Evolutionary conservation across 257 asterid species (phyloP), one percentile per base, ranked within the genome.

Genomic region (Ajuga chamaepitys): DNA sequence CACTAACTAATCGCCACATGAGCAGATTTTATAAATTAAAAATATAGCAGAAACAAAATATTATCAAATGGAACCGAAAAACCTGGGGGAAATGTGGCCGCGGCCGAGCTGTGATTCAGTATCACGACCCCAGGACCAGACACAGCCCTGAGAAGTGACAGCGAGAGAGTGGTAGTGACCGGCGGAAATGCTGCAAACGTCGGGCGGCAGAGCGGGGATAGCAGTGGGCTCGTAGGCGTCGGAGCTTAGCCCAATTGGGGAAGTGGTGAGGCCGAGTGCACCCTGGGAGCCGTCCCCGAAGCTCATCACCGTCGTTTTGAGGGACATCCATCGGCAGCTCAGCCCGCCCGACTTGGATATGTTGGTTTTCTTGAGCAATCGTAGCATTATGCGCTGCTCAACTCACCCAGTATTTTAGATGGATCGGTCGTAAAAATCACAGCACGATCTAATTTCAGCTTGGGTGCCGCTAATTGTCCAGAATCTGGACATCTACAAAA

Each of bases 71-170:
- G 35, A 22, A 48, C 17, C 11, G 1, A 35, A 30, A 35, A 22
- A 88, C 97, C 96, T 89, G 1, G 88, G 78, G 52, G 95, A 84
- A 70, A 45, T 66, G 9, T 78, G 72, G 41, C 60, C 64, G 13
- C 95, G 95, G 64, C 91, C 96, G 34, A 93, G 95, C 84, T 93
- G 99, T 1, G 72, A 67, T 65, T 87, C 99, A 16, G 30, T 11
- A 66, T 87, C 87, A 30, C 98, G 96, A 21, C 98, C 98, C 98
- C 96, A 93, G n/a, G 94, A 70, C 95, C 95, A 89, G 58, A 89
- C 82, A 6, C 79, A 82, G 12, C 99, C 99, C 55, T 75, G 75
- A 38, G 84, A 68, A 58, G 96, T 93, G 79, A 87, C 84, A 69
- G 96, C 99, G 32, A 93, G 88, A 64, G 99, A 93, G 68, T 93